Percentiles rank a stretch among this genome's conserved stretches.
phyloP scores from a whole-genome alignment of 208 protist genomes.

The Trypanosoma avium region DNA sequence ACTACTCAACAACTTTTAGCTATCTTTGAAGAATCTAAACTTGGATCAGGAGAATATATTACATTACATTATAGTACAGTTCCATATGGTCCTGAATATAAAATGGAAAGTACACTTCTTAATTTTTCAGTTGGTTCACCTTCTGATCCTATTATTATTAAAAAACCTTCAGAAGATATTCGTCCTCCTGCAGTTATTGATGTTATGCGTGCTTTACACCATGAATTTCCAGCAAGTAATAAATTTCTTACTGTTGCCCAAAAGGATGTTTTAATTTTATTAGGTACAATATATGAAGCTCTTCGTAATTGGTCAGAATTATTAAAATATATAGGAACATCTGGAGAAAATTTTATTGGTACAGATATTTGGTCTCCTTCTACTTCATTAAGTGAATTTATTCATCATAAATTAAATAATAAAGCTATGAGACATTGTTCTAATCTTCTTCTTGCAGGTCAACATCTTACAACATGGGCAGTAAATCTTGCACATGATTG shows the following conservation, averaged over 20 bases:
- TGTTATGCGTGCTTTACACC: conserved; percentile 28
- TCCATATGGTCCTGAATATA: conserved; percentile 49
- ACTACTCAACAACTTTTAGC: conserved; percentile 5
- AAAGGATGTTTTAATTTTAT: conserved; percentile 62
- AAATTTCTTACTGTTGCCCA: conserved; percentile 45
- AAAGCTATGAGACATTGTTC: conserved; percentile 83
- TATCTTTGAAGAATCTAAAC: conserved; percentile 9
- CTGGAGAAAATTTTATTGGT: background rate
- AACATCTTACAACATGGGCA: conserved; percentile 75
- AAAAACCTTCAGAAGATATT: conserved; percentile 31
- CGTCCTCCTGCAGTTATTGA: conserved; percentile 16
- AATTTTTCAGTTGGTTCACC: conserved; percentile 26
- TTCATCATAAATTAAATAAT: conserved; percentile 73
- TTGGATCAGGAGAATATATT: conserved; percentile 25
- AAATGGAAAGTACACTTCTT: conserved; percentile 16
- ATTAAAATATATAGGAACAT: conserved; percentile 13
- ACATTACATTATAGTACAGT: conserved; percentile 65
- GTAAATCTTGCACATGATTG: conserved; percentile 81
- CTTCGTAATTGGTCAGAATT: conserved; percentile 54
- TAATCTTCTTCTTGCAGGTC: conserved; percentile 68
- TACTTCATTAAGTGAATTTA: conserved; percentile 56
- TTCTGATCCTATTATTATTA: conserved; percentile 32
- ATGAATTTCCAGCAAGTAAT: conserved; percentile 50
- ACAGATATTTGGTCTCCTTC: conserved; percentile 32
- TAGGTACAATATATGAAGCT: conserved; percentile 51